Percentiles rank a stretch among this genome's conserved stretches.
These are phyloP conservation scores for Thelonectria rubi DNA, from an alignment of 2,329 filamentous ascomycete species.

Conservation along the genomic window DNA sequence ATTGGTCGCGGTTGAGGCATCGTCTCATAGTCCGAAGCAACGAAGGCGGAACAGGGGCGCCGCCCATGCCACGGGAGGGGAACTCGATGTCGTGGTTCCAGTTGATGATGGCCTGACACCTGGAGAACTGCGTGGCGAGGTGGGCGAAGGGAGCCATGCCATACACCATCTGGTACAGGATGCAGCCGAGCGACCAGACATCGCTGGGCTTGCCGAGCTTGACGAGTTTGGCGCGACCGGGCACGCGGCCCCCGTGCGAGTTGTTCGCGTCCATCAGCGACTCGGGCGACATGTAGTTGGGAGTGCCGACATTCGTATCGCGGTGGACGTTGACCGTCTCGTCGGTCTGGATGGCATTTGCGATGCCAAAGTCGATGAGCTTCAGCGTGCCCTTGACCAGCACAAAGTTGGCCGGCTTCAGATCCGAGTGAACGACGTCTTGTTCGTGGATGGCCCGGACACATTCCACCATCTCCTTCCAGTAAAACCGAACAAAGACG, in stretches of 20 bases:
- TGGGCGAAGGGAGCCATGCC: conserved; percentile 96
- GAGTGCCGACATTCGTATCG: conserved; percentile 93
- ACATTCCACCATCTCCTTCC: conserved; percentile 99
- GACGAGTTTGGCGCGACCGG: conserved; percentile 76
- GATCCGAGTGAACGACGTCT: conserved; percentile 95
- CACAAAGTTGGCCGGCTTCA: conserved; percentile 98
- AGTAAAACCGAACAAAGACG: conserved; percentile 95
- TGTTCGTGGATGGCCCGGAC: conserved; percentile 86
- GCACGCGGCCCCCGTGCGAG: conserved; percentile 55
- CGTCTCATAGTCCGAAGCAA: conserved; percentile 69
- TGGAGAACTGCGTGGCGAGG: conserved; percentile 85
- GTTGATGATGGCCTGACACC: conserved; percentile 88
- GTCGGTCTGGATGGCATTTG: conserved; percentile 94
- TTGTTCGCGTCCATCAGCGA: conserved; percentile 88
- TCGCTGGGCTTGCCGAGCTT: conserved; percentile 96
- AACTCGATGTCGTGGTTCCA: conserved; percentile 78
- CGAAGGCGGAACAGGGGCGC: conserved; percentile 64
- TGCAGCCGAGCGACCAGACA: conserved; percentile 95
- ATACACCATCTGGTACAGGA: conserved; percentile 97
- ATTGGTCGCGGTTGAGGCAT: conserved; percentile 70
- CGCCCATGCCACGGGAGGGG: conserved; percentile 74
- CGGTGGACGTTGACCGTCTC: conserved; percentile 97
- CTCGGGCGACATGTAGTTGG: conserved; percentile 99
- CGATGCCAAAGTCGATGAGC: conserved; percentile 98
- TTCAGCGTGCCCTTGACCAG: conserved; percentile 90